phyloP scores from a whole-genome alignment of 768 basidiomycete species.

The Pulveroboletus ravenelii region DNA sequence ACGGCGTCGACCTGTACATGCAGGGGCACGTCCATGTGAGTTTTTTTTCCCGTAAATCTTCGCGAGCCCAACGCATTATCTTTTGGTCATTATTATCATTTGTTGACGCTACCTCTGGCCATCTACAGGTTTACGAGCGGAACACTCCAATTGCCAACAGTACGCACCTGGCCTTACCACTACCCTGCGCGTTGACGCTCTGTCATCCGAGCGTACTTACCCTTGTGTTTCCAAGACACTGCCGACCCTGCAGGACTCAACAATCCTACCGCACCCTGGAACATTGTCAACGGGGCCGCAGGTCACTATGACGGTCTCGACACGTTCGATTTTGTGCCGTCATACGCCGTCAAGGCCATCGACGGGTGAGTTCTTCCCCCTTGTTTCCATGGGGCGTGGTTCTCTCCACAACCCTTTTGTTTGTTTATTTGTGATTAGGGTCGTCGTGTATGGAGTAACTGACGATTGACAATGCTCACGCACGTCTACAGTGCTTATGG shows the following conservation, averaged over 20 bases:
- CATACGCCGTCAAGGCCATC: constrained; percentile 5
- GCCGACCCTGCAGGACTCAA: constrained; percentile 23
- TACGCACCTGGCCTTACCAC: neutral
- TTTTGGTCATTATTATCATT: no score
- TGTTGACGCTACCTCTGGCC: no score
- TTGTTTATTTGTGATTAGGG: no score
- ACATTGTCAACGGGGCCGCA: constrained; percentile 25
- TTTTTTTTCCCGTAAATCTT: neutral
- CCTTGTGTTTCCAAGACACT: constrained; percentile 3
- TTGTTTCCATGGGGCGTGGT: no score
- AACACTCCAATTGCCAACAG: constrained; percentile 26
- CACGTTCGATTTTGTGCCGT: neutral
- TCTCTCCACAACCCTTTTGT: neutral
- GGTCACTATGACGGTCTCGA: constrained; percentile 29
- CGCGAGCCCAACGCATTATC: no score
- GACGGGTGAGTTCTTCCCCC: constrained; percentile 10
- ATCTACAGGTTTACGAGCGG: constrained; percentile 21
- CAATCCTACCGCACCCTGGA: constrained; percentile 25
- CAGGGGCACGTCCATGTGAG: constrained; percentile 26
- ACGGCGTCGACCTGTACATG: constrained; percentile 28
- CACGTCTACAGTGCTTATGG: constrained; percentile 16
- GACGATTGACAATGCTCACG: no score
- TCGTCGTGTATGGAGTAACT: no score
- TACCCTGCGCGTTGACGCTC: neutral
- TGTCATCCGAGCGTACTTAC: no score